These are phyloP conservation scores for Trichoderma sp. DNA, from an alignment of 2,329 filamentous ascomycete genomes.

Conservation along the genomic window DNA sequence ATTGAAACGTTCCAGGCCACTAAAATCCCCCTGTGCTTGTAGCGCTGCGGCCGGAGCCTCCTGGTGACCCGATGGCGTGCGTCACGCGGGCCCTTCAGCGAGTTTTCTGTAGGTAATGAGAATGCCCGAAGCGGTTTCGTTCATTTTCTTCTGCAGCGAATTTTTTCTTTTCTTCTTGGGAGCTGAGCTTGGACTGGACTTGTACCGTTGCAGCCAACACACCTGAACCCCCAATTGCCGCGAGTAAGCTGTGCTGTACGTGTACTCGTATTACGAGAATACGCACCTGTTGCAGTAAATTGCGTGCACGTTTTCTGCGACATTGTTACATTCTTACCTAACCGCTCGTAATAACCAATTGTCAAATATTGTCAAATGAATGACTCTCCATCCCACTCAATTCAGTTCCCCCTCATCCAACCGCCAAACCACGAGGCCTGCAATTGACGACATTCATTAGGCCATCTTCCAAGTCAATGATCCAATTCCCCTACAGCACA, in stretches of 20 bases:
- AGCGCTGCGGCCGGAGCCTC: conserved; percentile 6
- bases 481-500: background rate
- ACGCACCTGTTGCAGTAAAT: background rate
- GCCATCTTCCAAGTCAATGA: background rate
- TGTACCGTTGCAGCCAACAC: background rate
- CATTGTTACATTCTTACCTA: background rate
- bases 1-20: background rate
- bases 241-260: background rate
- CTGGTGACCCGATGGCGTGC: conserved; percentile 22
- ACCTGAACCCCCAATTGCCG: background rate
- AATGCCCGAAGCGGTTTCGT: conserved; percentile 7
- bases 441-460: background rate
- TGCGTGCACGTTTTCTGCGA: background rate
- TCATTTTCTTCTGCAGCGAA: background rate
- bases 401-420: background rate
- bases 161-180: background rate
- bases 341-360: background rate
- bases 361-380: no score
- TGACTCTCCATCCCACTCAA: background rate
- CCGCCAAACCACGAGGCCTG: background rate
- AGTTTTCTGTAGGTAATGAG: conserved; percentile 24
- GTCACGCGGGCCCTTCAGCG: conserved; percentile 16
- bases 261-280: background rate
- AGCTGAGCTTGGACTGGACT: background rate
- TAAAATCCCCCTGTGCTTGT: background rate